These are phyloP conservation scores for Penicillium capsulatum DNA, from an alignment of 2,329 filamentous ascomycete genomes.

Conservation along the genomic window DNA sequence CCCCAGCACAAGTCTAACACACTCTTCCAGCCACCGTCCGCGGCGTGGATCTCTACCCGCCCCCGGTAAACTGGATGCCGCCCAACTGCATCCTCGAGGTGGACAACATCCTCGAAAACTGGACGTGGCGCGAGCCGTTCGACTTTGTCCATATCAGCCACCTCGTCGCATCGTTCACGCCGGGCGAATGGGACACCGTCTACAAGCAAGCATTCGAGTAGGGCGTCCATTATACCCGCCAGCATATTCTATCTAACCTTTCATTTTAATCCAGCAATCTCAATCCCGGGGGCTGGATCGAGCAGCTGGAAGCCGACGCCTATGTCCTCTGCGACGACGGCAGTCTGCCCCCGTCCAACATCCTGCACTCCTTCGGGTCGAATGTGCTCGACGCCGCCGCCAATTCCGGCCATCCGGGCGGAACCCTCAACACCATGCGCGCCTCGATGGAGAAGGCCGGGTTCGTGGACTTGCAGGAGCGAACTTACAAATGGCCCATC, in stretches of 20 bases:
- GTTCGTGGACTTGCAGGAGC: slow-evolving; percentile 27
- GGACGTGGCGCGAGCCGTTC: slow-evolving; percentile 13
- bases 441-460: slow-evolving; percentile 20
- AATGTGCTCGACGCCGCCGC: slow-evolving; percentile 12
- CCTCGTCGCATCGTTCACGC: slow-evolving; percentile 2
- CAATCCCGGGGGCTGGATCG: slow-evolving; percentile 6
- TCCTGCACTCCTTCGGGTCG: not conserved
- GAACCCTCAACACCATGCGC: slow-evolving; percentile 13
- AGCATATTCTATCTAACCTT: no score
- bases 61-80: slow-evolving; percentile 13
- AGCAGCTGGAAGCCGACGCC: slow-evolving; percentile 5
- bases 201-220: slow-evolving; percentile 7
- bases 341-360: not conserved
- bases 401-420: not conserved
- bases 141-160: slow-evolving; percentile 15
- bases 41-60: slow-evolving; percentile 18
- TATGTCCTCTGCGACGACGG: slow-evolving; percentile 2
- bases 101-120: slow-evolving; percentile 15
- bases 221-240: no score
- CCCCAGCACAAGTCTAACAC: no score
- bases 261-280: no score
- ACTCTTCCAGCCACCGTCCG: slow-evolving; percentile 1
- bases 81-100: slow-evolving; percentile 23
- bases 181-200: not conserved
- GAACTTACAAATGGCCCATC: slow-evolving; percentile 22